Base-by-base conservation (phyloP, 257 asterid genomes). In the Rubia yunnanensis region DNA sequence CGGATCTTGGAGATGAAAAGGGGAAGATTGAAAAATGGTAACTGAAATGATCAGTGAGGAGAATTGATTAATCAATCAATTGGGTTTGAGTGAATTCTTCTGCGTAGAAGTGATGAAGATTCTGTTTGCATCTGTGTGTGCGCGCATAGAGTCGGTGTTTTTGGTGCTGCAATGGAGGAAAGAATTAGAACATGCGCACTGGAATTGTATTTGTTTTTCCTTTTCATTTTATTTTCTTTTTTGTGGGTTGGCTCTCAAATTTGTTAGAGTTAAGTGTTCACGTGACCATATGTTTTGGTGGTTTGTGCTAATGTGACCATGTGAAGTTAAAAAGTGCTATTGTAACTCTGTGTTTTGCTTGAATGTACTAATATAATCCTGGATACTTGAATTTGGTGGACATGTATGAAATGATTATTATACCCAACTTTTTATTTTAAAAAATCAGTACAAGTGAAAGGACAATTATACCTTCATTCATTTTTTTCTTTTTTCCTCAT, bases 1-100 rank as follows among this genome's bases (percentile, higher is more conserved):
- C 67, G 76, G 76, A 72, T 72, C 76, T 66, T 65, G 57, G 26
- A 31, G 50, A 41, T 17, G 24, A 23, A 53, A 68, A 38, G 31
- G 3, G 61, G 34, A n/a, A 32, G 59, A 11, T 39, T 38, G 44
- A 44, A 34, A 69, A 58, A 10, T 34, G 28, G 59, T 20, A 44
- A 68, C 50, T 61, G 26, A 10, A 17, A 23, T 10, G 58, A 14
- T 30, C 50, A 60, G 73, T 46, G 63, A 17, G 46, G 49, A 13
- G 49, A 9, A 13, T 41, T 2, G 17, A 3, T 41, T 13, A 7
- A 35, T 1, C 49, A 8, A 41, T 41, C 7, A 63, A 35, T 39
- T 34, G 27, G 15, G 24, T 49, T 20, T 62, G 50, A 48, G 18
- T 44, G 52, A 60, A 48, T 35, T 49, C 50, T 6, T 34, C 22